A percentile compares a stretch with the other conserved stretches of the same genome.
phyloP scores from a whole-genome alignment of 2,329 filamentous ascomycete species.

The Epichloe sp. region DNA sequence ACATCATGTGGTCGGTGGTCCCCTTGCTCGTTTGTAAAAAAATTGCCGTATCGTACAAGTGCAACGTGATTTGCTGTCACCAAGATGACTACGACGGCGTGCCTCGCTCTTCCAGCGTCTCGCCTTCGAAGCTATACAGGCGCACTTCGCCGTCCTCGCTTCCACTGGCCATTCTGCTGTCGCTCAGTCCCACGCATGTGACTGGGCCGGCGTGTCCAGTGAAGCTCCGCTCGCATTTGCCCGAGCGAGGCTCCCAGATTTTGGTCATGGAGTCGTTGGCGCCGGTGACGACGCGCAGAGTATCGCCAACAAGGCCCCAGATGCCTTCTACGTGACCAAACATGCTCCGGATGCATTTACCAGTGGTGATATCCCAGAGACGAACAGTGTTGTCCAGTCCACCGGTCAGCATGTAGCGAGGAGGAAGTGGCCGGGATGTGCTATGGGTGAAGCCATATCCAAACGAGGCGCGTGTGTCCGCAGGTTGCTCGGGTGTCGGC shows the following conservation, averaged over 20 bases:
- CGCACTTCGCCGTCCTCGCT: constrained; percentile 89
- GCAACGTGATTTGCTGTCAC: too few species aligned
- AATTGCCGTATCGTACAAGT: too few species aligned
- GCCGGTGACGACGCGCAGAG: constrained; percentile 73
- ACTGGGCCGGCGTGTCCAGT: constrained; percentile 84
- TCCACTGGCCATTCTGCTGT: constrained; percentile 78
- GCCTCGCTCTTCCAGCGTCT: constrained; percentile 34
- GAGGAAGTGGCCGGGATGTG: constrained; percentile 55
- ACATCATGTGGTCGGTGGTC: too few species aligned
- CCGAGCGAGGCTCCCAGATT: constrained; percentile 80
- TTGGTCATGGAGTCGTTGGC: constrained; percentile 93
- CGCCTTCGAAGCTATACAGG: constrained; percentile 61
- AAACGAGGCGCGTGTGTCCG: constrained; percentile 41
- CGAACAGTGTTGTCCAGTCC: constrained; percentile 85
- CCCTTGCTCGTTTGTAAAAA: too few species aligned
- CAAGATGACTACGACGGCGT: constrained; percentile 34
- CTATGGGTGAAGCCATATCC: constrained; percentile 49
- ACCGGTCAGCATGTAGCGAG: constrained; percentile 84
- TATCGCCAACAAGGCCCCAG: constrained; percentile 85
- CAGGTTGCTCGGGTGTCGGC: constrained; percentile 17
- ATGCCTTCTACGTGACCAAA: constrained; percentile 95
- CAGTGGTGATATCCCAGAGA: constrained; percentile 78
- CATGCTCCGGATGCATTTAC: constrained; percentile 77
- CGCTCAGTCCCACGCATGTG: constrained; percentile 83
- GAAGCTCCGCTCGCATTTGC: constrained; percentile 84